These are phyloP conservation scores for Talaromyces trachyspermus DNA, from an alignment of 495 filamentous ascomycete species.

Conservation along the genomic window DNA sequence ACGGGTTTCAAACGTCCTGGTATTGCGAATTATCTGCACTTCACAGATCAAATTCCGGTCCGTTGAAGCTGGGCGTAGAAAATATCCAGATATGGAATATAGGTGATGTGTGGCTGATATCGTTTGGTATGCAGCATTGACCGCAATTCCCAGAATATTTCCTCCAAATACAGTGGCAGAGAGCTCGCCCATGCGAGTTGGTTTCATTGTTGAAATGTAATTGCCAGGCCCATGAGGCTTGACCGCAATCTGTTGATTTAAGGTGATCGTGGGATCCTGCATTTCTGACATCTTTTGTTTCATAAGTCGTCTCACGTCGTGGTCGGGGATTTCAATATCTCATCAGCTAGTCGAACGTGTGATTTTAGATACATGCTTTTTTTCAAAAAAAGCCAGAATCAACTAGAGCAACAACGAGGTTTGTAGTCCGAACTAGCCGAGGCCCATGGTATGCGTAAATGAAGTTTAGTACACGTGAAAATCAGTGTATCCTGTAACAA, in stretches of 20 bases:
- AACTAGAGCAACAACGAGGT: background rate
- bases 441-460: background rate
- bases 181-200: slow-evolving; percentile 9
- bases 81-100: slow-evolving; percentile 10
- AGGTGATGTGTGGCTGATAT: slow-evolving; percentile 7
- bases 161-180: slow-evolving; percentile 8
- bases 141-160: slow-evolving; percentile 11
- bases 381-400: background rate
- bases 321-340: background rate
- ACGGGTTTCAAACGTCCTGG: slow-evolving; percentile 10
- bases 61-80: slow-evolving; percentile 8
- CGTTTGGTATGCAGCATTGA: slow-evolving; percentile 12
- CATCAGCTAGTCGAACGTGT: background rate
- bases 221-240: background rate
- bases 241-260: slow-evolving; percentile 10
- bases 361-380: background rate
- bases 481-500: background rate
- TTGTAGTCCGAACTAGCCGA: background rate
- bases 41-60: slow-evolving; percentile 6
- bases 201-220: slow-evolving; percentile 6
- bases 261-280: background rate
- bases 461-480: background rate
- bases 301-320: background rate
- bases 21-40: slow-evolving; percentile 8
- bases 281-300: background rate